These are phyloP conservation scores for Fusarium buharicum DNA, from an alignment of 2,329 filamentous ascomycete genomes.

Conservation along the genomic window DNA sequence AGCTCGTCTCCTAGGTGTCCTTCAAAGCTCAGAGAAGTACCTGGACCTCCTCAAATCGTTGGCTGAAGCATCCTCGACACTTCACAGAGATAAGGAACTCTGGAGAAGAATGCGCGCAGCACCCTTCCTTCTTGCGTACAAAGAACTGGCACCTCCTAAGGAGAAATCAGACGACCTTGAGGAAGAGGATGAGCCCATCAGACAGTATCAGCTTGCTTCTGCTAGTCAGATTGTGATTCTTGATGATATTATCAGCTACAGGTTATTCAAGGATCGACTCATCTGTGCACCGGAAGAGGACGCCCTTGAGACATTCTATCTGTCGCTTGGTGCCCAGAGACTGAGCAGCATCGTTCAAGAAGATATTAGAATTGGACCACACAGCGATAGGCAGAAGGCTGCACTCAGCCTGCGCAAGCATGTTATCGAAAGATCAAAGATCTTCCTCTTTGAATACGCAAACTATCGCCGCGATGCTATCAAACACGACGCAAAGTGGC, in stretches of 20 bases:
- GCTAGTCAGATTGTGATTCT: slow-evolving; percentile 80
- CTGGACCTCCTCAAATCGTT: slow-evolving; percentile 82
- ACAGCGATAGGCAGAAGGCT: slow-evolving; percentile 72
- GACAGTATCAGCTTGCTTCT: slow-evolving; percentile 80
- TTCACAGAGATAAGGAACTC: slow-evolving; percentile 83
- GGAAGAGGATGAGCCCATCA: slow-evolving; percentile 73
- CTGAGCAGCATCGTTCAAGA: slow-evolving; percentile 83
- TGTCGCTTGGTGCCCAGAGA: slow-evolving; percentile 78
- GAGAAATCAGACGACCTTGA: slow-evolving; percentile 62
- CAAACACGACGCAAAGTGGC: slow-evolving; percentile 87
- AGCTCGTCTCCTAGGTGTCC: slow-evolving; percentile 78
- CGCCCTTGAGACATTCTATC: slow-evolving; percentile 83
- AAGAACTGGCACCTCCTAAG: slow-evolving; percentile 69
- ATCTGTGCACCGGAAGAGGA: slow-evolving; percentile 93
- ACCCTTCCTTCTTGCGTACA: slow-evolving; percentile 84
- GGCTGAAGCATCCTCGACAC: slow-evolving; percentile 73
- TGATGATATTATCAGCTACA: slow-evolving; percentile 90
- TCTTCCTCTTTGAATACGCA: slow-evolving; percentile 83
- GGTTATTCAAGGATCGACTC: slow-evolving; percentile 85
- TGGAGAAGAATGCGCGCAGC: slow-evolving; percentile 79
- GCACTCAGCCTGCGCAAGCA: slow-evolving; percentile 78
- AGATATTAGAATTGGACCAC: slow-evolving; percentile 75
- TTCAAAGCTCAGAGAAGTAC: slow-evolving; percentile 88
- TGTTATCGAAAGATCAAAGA: slow-evolving; percentile 85
- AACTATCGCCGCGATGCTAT: slow-evolving; percentile 80